Conservation (phyloP, 805 yeast genomes). For the Candida cerambycidarum region DNA sequence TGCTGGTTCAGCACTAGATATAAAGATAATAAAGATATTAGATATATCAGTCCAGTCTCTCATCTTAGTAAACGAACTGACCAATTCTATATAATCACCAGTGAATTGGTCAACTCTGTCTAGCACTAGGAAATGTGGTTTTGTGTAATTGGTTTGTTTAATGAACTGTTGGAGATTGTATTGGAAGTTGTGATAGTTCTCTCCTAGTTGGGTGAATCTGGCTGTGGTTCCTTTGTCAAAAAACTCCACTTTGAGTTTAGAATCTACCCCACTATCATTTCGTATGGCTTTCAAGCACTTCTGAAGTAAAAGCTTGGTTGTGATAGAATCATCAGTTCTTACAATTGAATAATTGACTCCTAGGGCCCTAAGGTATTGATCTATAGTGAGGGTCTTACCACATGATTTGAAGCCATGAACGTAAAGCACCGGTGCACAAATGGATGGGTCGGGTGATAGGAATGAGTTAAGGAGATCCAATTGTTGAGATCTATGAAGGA, state of each 20-base stretch:
- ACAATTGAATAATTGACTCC: slow-evolving; percentile 30
- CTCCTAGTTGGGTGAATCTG: slow-evolving; percentile 34
- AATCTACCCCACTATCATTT: slow-evolving; percentile 33
- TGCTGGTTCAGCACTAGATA: slow-evolving; percentile 41
- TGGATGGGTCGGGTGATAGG: slow-evolving; percentile 25
- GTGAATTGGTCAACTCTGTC: slow-evolving; percentile 49
- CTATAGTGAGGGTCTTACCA: slow-evolving; percentile 47
- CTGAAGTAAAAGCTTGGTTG: slow-evolving; percentile 41
- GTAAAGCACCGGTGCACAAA: slow-evolving; percentile 36
- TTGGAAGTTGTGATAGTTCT: slow-evolving; percentile 40
- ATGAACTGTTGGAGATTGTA: slow-evolving; percentile 41
- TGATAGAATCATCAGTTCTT: slow-evolving; percentile 47
- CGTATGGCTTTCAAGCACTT: slow-evolving; percentile 39
- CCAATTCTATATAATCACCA: slow-evolving; percentile 11
- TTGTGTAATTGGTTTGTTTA: slow-evolving; percentile 25
- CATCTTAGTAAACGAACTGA: slow-evolving; percentile 40
- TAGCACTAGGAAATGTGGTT: slow-evolving; percentile 44
- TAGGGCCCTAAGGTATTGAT: slow-evolving; percentile 27
- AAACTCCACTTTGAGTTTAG: slow-evolving; percentile 16
- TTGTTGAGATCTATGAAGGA: slow-evolving; percentile 27
- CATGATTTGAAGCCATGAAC: slow-evolving; percentile 51
- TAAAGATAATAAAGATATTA: slow-evolving; percentile 38
- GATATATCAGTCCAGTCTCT: slow-evolving; percentile 35
- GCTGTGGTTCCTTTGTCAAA: slow-evolving; percentile 27
- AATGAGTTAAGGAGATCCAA: slow-evolving; percentile 35